A percentile compares a stretch with the other conserved stretches of the same genome.
Evolutionary conservation across 2,329 filamentous ascomycete species (phyloP).

Genomic region (Scleromitrula shiraiana): DNA sequence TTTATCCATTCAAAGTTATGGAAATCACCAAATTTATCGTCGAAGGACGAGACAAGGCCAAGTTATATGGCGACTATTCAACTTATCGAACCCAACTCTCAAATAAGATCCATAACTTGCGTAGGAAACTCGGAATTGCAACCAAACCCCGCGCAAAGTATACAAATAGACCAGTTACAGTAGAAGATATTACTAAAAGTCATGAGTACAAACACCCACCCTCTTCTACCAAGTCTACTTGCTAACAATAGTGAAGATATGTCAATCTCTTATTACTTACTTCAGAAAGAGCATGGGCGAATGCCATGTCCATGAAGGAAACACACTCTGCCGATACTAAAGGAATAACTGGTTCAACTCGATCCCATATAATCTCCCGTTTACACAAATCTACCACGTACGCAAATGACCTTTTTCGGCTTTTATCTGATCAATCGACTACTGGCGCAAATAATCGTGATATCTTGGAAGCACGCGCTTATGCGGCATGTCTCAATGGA

Average conservation of each 20-base stretch:
- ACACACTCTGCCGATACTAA: constrained; percentile 71
- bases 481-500: constrained; percentile 68
- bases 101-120: constrained; percentile 72
- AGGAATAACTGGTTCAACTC: constrained; percentile 68
- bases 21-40: constrained; percentile 70
- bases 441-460: constrained; percentile 63
- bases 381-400: constrained; percentile 69
- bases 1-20: constrained; percentile 19
- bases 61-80: constrained; percentile 82
- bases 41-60: constrained; percentile 70
- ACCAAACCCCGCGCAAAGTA: constrained; percentile 86
- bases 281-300: constrained; percentile 87
- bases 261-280: constrained; percentile 73
- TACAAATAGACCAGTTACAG: constrained; percentile 61
- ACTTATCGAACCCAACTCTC: constrained; percentile 75
- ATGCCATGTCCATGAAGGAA: constrained; percentile 91
- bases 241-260: constrained; percentile 44
- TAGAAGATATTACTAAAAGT: constrained; percentile 66
- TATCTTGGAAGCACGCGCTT: constrained; percentile 78
- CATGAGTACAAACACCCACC: constrained; percentile 54
- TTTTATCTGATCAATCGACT: constrained; percentile 54
- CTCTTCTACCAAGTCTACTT: background rate
- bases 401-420: constrained; percentile 58
- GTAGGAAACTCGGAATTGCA: constrained; percentile 76
- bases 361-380: constrained; percentile 82